phyloP scores from a whole-genome alignment of 164 flowering plant genomes.

The Magnolia kwangsiensis region DNA sequence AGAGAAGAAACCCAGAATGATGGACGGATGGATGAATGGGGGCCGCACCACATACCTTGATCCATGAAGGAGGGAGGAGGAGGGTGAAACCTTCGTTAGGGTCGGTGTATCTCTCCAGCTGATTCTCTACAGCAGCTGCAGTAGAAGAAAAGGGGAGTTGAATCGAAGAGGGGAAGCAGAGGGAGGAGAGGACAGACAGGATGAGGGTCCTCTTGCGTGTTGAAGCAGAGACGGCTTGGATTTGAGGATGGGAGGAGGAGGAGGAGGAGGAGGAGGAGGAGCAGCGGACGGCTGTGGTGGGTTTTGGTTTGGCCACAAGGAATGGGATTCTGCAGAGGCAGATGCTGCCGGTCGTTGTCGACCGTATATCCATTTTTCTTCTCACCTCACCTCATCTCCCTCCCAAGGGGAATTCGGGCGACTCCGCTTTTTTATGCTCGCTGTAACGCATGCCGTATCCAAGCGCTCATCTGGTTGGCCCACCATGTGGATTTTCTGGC shows the following conservation, averaged over 20 bases:
- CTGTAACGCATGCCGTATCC: too few species aligned
- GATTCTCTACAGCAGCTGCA: slow-evolving; percentile 6
- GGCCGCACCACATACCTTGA: slow-evolving; percentile 29
- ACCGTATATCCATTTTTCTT: neutral
- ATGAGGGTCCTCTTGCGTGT: neutral
- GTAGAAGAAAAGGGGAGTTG: neutral
- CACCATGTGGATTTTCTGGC: too few species aligned
- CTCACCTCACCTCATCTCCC: neutral
- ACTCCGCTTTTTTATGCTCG: too few species aligned
- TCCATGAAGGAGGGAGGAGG: slow-evolving; percentile 76
- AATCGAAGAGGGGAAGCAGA: neutral
- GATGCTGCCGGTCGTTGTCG: neutral
- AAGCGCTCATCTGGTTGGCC: too few species aligned
- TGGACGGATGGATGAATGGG: neutral
- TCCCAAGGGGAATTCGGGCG: neutral
- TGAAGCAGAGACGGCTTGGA: neutral
- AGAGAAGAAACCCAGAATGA: neutral
- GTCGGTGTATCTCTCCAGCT: slow-evolving; percentile 68
- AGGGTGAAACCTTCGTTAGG: slow-evolving; percentile 72
- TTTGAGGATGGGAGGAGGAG: neutral
- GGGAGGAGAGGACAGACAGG: neutral
- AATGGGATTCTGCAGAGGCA: neutral
- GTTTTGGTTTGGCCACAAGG: neutral
- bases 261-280: neutral
- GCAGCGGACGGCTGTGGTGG: neutral